Percentiles rank a stretch among this genome's conserved stretches.
Conservation (phyloP, 2,329 filamentous ascomycete genomes). For the Hypoxylon sp. region DNA sequence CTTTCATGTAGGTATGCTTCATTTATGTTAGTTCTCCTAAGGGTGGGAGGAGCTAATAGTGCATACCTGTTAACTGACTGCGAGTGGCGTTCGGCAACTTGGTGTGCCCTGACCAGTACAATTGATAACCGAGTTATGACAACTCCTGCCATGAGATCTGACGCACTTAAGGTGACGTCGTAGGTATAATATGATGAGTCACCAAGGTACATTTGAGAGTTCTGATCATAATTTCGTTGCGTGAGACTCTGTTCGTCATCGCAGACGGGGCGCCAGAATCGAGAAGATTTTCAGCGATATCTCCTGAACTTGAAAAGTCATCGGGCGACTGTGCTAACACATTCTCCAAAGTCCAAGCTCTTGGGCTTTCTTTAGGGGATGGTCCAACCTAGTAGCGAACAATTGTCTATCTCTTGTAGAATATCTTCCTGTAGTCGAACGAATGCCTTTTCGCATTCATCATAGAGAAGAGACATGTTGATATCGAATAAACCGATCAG, state of each 20-base stretch:
- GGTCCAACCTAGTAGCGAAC: constrained; percentile 29
- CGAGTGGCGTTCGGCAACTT: background rate
- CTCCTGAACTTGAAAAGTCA: constrained; percentile 22
- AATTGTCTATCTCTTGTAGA: constrained; percentile 26
- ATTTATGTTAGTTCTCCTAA: background rate
- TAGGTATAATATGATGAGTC: constrained; percentile 5
- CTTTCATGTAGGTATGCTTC: background rate
- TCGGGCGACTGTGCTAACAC: constrained; percentile 32
- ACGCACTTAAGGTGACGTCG: constrained; percentile 18
- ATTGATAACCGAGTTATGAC: constrained; percentile 12
- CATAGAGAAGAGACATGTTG: constrained; percentile 35
- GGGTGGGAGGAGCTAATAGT: constrained; percentile 21
- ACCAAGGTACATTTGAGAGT: constrained; percentile 24
- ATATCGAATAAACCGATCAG: constrained; percentile 32
- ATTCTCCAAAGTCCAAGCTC: constrained; percentile 31
- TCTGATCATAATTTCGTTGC: background rate
- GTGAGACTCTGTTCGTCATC: constrained; percentile 28
- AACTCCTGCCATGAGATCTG: background rate
- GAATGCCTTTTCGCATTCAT: constrained; percentile 28
- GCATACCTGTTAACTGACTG: constrained; percentile 14
- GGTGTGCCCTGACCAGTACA: constrained; percentile 16
- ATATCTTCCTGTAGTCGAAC: constrained; percentile 30
- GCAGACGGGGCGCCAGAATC: constrained; percentile 22
- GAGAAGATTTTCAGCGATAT: constrained; percentile 7
- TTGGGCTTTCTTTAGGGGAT: constrained; percentile 16